Base-by-base conservation (phyloP, 2,329 filamentous ascomycete species). In the Volutella citrinella region DNA sequence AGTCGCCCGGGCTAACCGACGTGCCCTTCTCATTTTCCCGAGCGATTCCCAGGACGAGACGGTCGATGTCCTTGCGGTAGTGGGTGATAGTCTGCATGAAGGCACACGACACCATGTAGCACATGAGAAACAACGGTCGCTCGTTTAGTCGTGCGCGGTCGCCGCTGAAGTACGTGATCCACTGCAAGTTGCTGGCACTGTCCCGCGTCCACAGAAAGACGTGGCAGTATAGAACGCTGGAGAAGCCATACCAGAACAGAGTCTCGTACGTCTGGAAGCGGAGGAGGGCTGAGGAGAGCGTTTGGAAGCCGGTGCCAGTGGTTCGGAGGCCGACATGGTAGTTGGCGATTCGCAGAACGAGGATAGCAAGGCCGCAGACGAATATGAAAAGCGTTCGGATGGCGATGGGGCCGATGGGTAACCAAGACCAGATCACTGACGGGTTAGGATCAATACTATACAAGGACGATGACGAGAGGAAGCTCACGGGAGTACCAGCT, bases 371-470 rank as follows among this genome's bases (percentile, higher is more conserved):
- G 40, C 79, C 80, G 49, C 82, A 84, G 42, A 85, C 67, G 65
- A 90, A 91, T 45, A 96, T 76, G 43, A 88, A 72, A 12, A 82
- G 57, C 6, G 87, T 77, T 49, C 89, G 84, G 35, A 94, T 61
- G 39, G 87, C 88, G 27, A 84, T 78, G 35, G 74, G 72, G 32
- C 88, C 86, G 23, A 95, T 52, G 16, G 89, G 89, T 48, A 95
- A 88, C 84, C 87, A 91, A 51, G 81, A 71, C 89, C 88, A 95
- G 42, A 95, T 66, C 31, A 80, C 87, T 91, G 49, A n/a, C n/a
- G n/a, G n/a, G n/a, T n/a, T n/a, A n/a, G n/a, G n/a, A n/a, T n/a
- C n/a, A n/a, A n/a, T n/a, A n/a, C n/a, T n/a, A n/a, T n/a, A n/a
- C n/a, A n/a, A n/a, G n/a, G n/a, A n/a, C n/a, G n/a, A n/a, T n/a